phyloP scores from a whole-genome alignment of 345 rosid genomes.

The Dipteronia sinensis region DNA sequence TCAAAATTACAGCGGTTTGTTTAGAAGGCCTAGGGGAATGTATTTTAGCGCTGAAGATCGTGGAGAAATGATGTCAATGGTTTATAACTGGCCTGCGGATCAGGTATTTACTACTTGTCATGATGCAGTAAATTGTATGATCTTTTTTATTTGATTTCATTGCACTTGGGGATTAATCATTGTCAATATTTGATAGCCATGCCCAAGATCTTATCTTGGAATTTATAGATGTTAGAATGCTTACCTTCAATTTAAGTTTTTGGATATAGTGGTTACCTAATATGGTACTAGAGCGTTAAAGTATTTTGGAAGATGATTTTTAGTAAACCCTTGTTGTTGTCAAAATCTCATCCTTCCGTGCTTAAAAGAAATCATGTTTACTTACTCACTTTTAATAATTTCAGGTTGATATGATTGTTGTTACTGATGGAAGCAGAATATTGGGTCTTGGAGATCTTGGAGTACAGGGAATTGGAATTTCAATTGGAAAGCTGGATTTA shows the following conservation, averaged over 20 bases:
- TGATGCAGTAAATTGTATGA: conserved; percentile 16
- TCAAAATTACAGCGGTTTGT: conserved; percentile 92
- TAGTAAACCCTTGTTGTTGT: not conserved
- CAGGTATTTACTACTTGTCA: conserved; percentile 56
- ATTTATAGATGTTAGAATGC: not conserved
- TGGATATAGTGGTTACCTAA: not conserved
- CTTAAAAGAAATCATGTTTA: not conserved
- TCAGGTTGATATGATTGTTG: conserved; percentile 99
- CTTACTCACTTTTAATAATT: not conserved
- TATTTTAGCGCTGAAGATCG: conserved; percentile 92
- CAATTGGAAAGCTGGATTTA: conserved; percentile 93
- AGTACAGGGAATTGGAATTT: conserved; percentile 95
- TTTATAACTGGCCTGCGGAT: conserved; percentile 98
- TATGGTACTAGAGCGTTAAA: not conserved
- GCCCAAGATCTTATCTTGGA: not conserved
- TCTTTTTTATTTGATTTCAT: conserved; percentile 15
- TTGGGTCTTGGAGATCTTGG: conserved; percentile 99
- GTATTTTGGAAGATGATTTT: not conserved
- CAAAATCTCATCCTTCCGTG: not conserved
- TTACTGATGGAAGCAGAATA: conserved; percentile 98
- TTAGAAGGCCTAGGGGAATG: conserved; percentile 99
- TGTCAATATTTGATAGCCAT: conserved; percentile 10
- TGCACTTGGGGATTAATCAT: not conserved
- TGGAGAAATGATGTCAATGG: conserved; percentile 99
- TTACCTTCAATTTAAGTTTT: not conserved